Conservation (phyloP, 768 basidiomycete species). For the Phaeotremella skinneri region DNA sequence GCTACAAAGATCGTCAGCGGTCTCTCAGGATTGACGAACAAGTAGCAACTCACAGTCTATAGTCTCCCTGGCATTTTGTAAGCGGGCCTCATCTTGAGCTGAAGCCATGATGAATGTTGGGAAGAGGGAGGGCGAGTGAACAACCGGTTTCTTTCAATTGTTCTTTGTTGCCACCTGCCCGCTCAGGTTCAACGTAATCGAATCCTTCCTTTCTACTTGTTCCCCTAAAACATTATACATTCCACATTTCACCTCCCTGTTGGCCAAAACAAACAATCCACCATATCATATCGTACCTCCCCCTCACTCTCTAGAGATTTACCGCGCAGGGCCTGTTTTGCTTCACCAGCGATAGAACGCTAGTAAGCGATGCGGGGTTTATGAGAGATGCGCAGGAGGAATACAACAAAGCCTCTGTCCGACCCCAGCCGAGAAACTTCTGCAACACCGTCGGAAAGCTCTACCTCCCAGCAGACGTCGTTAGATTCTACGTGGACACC, state of each 20-base stretch:
- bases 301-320: no score
- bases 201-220: no score
- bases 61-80: conserved; percentile 46
- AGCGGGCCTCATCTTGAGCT: conserved; percentile 30
- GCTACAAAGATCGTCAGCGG: conserved; percentile 58
- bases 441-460: neutral
- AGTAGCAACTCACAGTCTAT: conserved; percentile 39
- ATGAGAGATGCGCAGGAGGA: neutral
- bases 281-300: no score
- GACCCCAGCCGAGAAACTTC: neutral
- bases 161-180: neutral
- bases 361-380: neutral
- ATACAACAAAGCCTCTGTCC: neutral
- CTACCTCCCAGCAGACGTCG: neutral
- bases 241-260: no score
- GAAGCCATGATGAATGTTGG: conserved; percentile 23
- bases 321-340: no score
- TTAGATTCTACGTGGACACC: no score
- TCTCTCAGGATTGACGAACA: neutral
- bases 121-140: neutral
- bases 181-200: no score
- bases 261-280: no score
- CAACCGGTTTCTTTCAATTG: neutral
- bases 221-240: no score
- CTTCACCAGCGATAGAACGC: no score